A percentile compares a stretch with the other conserved stretches of the same genome.
Conservation (phyloP, 1,284 basidiomycete genomes). For the Grifola frondosa region DNA sequence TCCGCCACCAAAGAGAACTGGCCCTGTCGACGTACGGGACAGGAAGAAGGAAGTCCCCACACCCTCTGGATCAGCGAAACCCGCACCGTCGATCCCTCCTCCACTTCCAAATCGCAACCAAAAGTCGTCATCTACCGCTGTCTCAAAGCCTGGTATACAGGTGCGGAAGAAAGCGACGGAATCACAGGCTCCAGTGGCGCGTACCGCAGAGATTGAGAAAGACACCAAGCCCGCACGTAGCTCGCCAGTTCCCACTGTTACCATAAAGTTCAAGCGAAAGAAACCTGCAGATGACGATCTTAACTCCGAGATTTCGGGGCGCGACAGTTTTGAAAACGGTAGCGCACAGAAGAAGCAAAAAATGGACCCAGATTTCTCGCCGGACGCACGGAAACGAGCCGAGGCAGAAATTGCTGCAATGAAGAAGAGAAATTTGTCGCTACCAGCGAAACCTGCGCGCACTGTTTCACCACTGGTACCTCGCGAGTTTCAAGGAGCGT, state of each 20-base stretch:
- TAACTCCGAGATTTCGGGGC: slow-evolving; percentile 27
- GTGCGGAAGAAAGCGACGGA: slow-evolving; percentile 22
- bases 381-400: slow-evolving; percentile 6
- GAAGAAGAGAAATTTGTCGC: slow-evolving; percentile 27
- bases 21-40: slow-evolving; percentile 24
- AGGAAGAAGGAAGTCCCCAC: slow-evolving; percentile 16
- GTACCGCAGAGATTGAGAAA: slow-evolving; percentile 23
- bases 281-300: slow-evolving; percentile 19
- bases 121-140: slow-evolving; percentile 21
- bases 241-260: slow-evolving; percentile 9
- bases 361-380: slow-evolving; percentile 18
- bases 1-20: slow-evolving; percentile 20
- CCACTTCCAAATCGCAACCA: slow-evolving; percentile 23
- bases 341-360: slow-evolving; percentile 27
- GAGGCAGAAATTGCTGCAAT: slow-evolving; percentile 13
- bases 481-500: slow-evolving; percentile 35
- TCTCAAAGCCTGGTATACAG: slow-evolving; percentile 10
- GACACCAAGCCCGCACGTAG: slow-evolving; percentile 18
- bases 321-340: slow-evolving; percentile 17
- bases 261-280: slow-evolving; percentile 22
- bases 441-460: slow-evolving; percentile 36
- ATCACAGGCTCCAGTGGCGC: slow-evolving; percentile 6
- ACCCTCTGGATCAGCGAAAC: slow-evolving; percentile 20
- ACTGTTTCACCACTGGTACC: slow-evolving; percentile 20
- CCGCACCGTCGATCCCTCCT: slow-evolving; percentile 25